Percentiles rank a stretch among this genome's conserved stretches.
These are phyloP conservation scores for Fusarium sp. DNA, from an alignment of 2,329 filamentous ascomycete species.

Conservation along the genomic window DNA sequence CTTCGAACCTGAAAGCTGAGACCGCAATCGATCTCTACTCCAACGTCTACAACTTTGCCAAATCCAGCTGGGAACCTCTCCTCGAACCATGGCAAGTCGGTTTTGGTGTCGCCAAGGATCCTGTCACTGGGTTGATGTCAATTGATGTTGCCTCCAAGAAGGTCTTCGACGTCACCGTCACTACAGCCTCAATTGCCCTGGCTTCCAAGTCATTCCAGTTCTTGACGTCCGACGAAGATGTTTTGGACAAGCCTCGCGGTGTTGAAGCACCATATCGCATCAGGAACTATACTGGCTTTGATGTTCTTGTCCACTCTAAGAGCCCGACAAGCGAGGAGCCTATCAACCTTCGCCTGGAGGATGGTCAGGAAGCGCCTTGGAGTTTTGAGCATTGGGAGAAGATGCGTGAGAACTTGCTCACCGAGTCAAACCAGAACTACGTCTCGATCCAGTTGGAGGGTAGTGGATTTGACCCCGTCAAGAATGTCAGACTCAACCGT, in stretches of 20 bases:
- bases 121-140: slow-evolving; percentile 78
- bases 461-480: slow-evolving; percentile 91
- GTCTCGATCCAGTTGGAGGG: slow-evolving; percentile 89
- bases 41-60: slow-evolving; percentile 99
- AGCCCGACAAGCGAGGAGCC: slow-evolving; percentile 72
- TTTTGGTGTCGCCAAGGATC: slow-evolving; percentile 84
- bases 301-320: slow-evolving; percentile 84
- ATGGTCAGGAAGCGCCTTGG: slow-evolving; percentile 94
- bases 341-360: slow-evolving; percentile 79
- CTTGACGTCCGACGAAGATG: slow-evolving; percentile 83
- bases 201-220: slow-evolving; percentile 94
- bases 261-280: slow-evolving; percentile 93
- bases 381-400: slow-evolving; percentile 97
- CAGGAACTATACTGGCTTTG: slow-evolving; percentile 95
- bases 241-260: slow-evolving; percentile 91
- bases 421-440: slow-evolving; percentile 81
- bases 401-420: slow-evolving; percentile 90
- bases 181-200: slow-evolving; percentile 91
- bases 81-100: slow-evolving; percentile 98
- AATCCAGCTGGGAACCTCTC: slow-evolving; percentile 96
- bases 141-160: slow-evolving; percentile 90
- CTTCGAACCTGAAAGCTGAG: slow-evolving; percentile 85
- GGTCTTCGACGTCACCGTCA: slow-evolving; percentile 90
- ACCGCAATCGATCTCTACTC: slow-evolving; percentile 92
- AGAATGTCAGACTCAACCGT: slow-evolving; percentile 88